phyloP scores from a whole-genome alignment of 2,329 filamentous ascomycete genomes.

The Fusarium sp. region DNA sequence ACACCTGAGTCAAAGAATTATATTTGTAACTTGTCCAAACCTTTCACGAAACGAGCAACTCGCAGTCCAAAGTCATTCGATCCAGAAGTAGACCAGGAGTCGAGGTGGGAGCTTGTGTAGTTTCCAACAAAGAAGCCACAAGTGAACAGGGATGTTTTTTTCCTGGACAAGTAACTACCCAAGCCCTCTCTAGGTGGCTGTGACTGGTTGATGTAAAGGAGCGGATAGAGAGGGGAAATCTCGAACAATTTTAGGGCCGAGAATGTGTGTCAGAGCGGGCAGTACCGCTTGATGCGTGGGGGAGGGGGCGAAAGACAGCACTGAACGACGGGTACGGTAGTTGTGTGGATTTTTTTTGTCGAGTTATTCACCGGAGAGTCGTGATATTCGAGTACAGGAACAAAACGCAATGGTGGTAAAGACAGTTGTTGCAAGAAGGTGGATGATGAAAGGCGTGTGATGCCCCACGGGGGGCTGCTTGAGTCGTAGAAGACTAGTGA shows the following conservation, averaged over 20 bases:
- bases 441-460: slow-evolving; percentile 13
- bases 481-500: slow-evolving; percentile 15
- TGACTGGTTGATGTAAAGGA: slow-evolving; percentile 22
- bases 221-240: slow-evolving; percentile 15
- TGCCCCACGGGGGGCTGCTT: slow-evolving; percentile 17
- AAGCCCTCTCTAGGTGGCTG: slow-evolving; percentile 16
- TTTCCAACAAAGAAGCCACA: slow-evolving; percentile 28
- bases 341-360: not conserved
- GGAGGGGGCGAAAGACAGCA: slow-evolving; percentile 2
- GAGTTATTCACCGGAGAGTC: not conserved
- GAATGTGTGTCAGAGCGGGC: slow-evolving; percentile 31
- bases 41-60: not conserved
- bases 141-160: slow-evolving; percentile 26
- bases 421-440: slow-evolving; percentile 19
- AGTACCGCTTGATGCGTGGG: slow-evolving; percentile 23
- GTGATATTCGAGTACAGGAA: not conserved
- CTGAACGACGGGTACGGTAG: not conserved
- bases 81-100: not conserved
- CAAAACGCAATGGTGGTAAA: slow-evolving; percentile 19
- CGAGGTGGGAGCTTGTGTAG: slow-evolving; percentile 3
- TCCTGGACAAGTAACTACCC: slow-evolving; percentile 15
- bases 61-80: not conserved
- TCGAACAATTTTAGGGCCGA: slow-evolving; percentile 32
- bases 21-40: slow-evolving; percentile 18
- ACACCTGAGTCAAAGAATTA: not conserved